Percentiles rank a stretch among this genome's conserved stretches.
Conservation (phyloP, 2,329 filamentous ascomycete genomes). For the Simplicillium sp. region DNA sequence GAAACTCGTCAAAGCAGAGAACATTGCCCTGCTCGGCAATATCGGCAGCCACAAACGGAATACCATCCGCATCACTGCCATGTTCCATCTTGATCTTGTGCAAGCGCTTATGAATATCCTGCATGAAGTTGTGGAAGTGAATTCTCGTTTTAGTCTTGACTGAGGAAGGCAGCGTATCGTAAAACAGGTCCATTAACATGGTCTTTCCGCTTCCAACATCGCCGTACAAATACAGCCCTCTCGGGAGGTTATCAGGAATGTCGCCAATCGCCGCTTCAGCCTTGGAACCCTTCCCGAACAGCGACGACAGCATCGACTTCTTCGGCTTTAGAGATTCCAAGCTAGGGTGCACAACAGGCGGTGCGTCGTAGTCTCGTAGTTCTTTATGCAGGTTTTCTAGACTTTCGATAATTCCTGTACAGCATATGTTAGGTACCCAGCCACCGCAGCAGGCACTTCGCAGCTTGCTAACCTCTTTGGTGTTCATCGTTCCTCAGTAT, state of each 20-base stretch:
- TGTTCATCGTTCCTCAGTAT: constrained; percentile 78
- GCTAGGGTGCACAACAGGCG: constrained; percentile 65
- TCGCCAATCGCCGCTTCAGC: constrained; percentile 28
- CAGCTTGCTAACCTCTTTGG: constrained; percentile 58
- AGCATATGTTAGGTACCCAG: constrained; percentile 8
- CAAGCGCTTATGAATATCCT: constrained; percentile 84
- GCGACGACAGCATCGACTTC: constrained; percentile 48
- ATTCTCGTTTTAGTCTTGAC: constrained; percentile 83
- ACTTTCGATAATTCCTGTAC: constrained; percentile 71
- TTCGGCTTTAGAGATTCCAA: constrained; percentile 57
- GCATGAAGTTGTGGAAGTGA: constrained; percentile 99
- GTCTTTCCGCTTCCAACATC: constrained; percentile 98
- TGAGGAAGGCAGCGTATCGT: constrained; percentile 75
- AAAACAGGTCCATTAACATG: constrained; percentile 99
- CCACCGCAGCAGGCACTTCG: neutral
- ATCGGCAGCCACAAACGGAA: constrained; percentile 90
- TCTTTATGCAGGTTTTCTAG: constrained; percentile 85
- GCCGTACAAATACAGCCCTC: constrained; percentile 88
- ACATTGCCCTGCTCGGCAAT: constrained; percentile 80
- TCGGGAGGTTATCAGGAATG: constrained; percentile 68
- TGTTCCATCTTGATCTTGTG: constrained; percentile 85
- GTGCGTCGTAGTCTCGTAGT: constrained; percentile 63
- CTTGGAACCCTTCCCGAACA: constrained; percentile 45
- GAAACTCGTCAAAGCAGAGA: constrained; percentile 96
- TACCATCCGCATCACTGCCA: constrained; percentile 80